phyloP scores from a whole-genome alignment of 768 basidiomycete species.

The Mycena rebaudengoi region DNA sequence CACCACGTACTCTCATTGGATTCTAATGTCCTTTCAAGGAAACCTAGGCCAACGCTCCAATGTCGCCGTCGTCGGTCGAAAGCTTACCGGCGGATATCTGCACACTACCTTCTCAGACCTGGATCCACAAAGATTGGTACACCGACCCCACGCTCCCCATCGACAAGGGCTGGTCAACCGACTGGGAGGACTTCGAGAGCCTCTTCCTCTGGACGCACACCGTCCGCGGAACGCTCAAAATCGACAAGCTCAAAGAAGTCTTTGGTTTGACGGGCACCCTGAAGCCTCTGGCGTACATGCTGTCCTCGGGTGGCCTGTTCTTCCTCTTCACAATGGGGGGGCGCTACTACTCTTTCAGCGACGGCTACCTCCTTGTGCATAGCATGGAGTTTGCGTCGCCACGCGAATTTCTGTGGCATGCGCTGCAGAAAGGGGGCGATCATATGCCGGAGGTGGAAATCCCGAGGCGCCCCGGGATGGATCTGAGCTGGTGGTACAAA shows the following conservation, averaged over 20 bases:
- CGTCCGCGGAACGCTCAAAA: not conserved
- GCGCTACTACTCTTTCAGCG: not conserved
- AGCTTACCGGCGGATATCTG: too few species aligned
- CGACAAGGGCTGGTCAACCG: not conserved
- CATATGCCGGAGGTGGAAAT: too few species aligned
- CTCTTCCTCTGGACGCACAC: not conserved
- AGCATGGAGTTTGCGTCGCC: not conserved
- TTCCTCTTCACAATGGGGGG: not conserved
- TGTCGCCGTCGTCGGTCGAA: too few species aligned
- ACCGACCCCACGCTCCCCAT: not conserved
- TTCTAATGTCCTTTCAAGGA: too few species aligned
- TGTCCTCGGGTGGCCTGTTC: not conserved
- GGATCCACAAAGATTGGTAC: not conserved
- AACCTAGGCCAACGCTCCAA: too few species aligned
- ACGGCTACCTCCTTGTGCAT: not conserved
- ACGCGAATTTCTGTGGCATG: not conserved
- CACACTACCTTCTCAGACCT: too few species aligned
- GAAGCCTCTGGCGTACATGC: not conserved
- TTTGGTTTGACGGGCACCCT: not conserved
- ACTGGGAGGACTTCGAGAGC: not conserved
- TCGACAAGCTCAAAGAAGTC: not conserved
- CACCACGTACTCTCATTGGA: too few species aligned
- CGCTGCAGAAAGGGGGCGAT: not conserved
- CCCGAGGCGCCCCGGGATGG: too few species aligned
- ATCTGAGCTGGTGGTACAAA: too few species aligned